Base-by-base conservation (phyloP, 441 rosid genomes). In the Pelargonium australe region DNA sequence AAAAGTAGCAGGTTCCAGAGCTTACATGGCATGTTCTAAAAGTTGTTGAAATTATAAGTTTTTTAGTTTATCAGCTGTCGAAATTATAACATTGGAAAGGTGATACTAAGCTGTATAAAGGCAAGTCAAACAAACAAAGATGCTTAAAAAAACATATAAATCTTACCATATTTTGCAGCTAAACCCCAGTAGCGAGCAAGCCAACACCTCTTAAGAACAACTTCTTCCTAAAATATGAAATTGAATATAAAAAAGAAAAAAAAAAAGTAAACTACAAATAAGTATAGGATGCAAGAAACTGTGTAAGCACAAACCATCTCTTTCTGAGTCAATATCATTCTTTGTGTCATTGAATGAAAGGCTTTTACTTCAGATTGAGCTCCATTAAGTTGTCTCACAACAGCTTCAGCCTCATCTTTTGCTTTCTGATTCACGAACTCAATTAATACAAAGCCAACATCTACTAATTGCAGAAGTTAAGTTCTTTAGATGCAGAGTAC, bases 201-300 rank as follows among this genome's bases (percentile, higher is more conserved):
- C 94, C 94, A 88, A 76, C 94, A 88, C 77, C 91, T 82, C 78
- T 86, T 88, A 53, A 88, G 89, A 80, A 86, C 91, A 77, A 88
- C 89, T 82, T 88, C 91, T 77, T 88, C 94, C 91, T 85, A 81
- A 78, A 83, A 81, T 68, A 41, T 28, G 25, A 74, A 67, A 68
- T 63, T 63, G 66, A 58, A 53, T 34, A 31, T 20, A 20, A 20
- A 20, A 20, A 20, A 20, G 1, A 20, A 0, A 20, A 20, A 20
- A 70, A 37, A 58, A 60, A 72, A 65, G 57, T 75, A 34, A 49
- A 45, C 73, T 63, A 64, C 70, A 64, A 64, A 31, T 44, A 45
- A 20, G 13, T 3, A 20, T 19, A 44, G 20, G 19, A 37, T 19
- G 17, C 23, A 37, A 17, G 45, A 41, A 68, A 69, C 51, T 69